These are phyloP conservation scores for Sisymbrium irio DNA, from an alignment of 345 rosid genomes.

Conservation along the genomic window DNA sequence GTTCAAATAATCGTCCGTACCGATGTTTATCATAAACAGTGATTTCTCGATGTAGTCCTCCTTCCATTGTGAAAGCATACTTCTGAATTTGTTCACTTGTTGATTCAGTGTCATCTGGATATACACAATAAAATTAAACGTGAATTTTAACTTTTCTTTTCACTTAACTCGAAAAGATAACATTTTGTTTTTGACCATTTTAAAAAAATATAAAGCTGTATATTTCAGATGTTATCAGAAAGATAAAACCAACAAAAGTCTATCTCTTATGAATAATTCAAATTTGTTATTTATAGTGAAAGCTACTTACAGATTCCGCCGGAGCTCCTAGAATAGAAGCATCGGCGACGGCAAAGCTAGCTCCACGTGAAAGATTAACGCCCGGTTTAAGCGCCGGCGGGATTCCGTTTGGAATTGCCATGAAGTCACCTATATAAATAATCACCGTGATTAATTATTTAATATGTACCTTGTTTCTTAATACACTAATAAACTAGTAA, in stretches of 20 bases:
- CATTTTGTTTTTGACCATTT: background rate
- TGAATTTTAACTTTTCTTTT: background rate
- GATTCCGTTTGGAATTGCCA: constrained; percentile 20
- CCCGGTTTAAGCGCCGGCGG: constrained; percentile 22
- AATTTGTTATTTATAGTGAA: background rate
- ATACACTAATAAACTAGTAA: background rate
- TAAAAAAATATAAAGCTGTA: background rate
- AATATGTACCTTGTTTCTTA: background rate
- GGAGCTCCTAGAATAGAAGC: constrained; percentile 24
- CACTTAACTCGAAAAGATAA: too few species aligned
- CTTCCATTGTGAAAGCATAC: constrained; percentile 12
- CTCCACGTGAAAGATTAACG: constrained; percentile 22
- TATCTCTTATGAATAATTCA: background rate
- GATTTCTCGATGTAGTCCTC: background rate
- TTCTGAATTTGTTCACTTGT: constrained; percentile 18
- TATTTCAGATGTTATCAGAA: too few species aligned
- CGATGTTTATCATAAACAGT: constrained; percentile 29
- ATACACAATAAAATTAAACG: background rate
- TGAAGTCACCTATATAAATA: constrained; percentile 18
- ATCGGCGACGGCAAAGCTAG: constrained; percentile 27
- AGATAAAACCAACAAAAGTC: background rate
- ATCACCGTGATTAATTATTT: background rate
- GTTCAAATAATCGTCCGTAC: constrained; percentile 29
- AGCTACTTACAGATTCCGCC: constrained; percentile 15
- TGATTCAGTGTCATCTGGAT: constrained; percentile 1